These are phyloP conservation scores for Tetrahymena elliotti DNA, from an alignment of 73 alveolate species.

Conservation along the genomic window DNA sequence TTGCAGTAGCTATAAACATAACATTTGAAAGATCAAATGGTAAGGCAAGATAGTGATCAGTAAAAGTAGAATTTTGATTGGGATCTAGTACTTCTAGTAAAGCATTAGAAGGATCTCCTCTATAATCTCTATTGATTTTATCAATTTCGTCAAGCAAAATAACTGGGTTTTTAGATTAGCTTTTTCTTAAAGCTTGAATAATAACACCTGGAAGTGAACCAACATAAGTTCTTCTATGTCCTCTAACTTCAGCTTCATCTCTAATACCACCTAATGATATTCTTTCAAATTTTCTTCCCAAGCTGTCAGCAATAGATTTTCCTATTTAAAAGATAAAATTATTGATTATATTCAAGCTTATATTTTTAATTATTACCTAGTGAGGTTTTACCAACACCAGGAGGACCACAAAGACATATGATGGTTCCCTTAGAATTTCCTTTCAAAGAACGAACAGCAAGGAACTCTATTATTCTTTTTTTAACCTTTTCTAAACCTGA, in stretches of 20 bases:
- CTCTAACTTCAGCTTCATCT: constrained; percentile 94
- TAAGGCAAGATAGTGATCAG: constrained; percentile 71
- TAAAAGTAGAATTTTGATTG: constrained; percentile 78
- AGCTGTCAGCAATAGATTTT: constrained; percentile 82
- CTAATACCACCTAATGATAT: constrained; percentile 89
- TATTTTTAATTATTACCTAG: no score
- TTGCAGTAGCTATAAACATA: constrained; percentile 81
- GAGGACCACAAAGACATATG: constrained; percentile 88
- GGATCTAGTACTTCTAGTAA: constrained; percentile 93
- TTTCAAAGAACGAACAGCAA: constrained; percentile 76
- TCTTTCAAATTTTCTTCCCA: constrained; percentile 85
- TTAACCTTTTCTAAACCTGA: constrained; percentile 86
- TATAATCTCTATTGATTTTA: constrained; percentile 67
- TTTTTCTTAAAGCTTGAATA: constrained; percentile 69
- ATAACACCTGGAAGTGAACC: constrained; percentile 92
- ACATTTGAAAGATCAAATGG: constrained; percentile 77
- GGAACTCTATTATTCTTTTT: constrained; percentile 79
- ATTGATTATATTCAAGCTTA: no score
- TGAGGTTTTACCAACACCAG: constrained; percentile 96
- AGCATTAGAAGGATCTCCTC: constrained; percentile 92
- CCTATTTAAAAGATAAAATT: neutral
- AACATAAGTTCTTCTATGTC: constrained; percentile 92
- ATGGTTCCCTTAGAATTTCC: constrained; percentile 69
- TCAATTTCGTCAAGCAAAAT: constrained; percentile 93
- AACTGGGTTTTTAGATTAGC: constrained; percentile 83